Percentiles rank a stretch among this genome's conserved stretches.
Conservation (phyloP, 208 protist species). For the Entamoeba dispar region DNA sequence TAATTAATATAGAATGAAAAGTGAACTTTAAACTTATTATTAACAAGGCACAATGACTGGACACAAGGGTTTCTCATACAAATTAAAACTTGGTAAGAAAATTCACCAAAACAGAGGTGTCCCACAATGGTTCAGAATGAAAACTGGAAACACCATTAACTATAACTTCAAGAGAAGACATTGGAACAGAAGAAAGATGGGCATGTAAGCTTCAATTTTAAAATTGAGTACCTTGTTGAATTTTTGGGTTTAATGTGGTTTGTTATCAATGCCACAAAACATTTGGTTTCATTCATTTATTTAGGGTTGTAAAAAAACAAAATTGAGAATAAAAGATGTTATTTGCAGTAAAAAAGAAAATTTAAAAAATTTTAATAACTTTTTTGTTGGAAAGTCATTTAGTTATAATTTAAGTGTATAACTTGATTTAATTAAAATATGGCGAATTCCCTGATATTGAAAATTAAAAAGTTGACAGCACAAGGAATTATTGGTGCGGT, state of each 20-base stretch:
- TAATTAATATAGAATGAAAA: too few relatives aligned
- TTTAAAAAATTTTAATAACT: background rate
- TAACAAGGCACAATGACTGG: constrained; percentile 30
- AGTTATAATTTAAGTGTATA: too few relatives aligned
- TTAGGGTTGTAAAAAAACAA: too few relatives aligned
- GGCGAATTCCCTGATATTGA: background rate
- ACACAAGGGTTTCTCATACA: constrained; percentile 48
- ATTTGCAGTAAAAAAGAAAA: background rate
- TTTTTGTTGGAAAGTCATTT: too few relatives aligned
- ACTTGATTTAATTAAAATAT: background rate
- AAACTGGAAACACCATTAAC: constrained; percentile 55
- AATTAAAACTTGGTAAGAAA: constrained; percentile 49
- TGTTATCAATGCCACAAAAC: too few relatives aligned
- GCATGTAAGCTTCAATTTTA: constrained; percentile 31
- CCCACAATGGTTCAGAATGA: constrained; percentile 55
- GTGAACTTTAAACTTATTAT: too few relatives aligned
- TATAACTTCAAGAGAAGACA: constrained; percentile 53
- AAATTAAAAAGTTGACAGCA: background rate
- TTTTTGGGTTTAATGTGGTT: too few relatives aligned
- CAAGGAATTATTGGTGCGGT: background rate
- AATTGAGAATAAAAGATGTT: too few relatives aligned
- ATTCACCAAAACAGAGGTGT: constrained; percentile 52
- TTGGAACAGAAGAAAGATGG: constrained; percentile 50
- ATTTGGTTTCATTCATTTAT: too few relatives aligned
- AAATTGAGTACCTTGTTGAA: too few relatives aligned